Base-by-base conservation (phyloP, 2,329 filamentous ascomycete genomes). In the Macrophomina phaseolina region DNA sequence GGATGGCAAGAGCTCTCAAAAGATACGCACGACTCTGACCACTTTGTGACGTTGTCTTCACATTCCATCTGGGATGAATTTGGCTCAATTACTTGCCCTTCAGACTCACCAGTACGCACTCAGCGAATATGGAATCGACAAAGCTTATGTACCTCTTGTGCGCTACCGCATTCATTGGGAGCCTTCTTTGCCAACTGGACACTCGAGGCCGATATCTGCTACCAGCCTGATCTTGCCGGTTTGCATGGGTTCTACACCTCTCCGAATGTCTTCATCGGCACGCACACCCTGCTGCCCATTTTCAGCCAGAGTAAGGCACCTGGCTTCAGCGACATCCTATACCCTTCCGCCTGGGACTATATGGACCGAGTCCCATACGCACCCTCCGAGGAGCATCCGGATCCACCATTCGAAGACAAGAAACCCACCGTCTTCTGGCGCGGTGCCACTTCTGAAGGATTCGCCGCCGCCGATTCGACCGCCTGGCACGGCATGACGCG, bases 301-400 rank as follows among this genome's bases (percentile, higher is more conserved):
- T 95, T 95, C 78, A 91, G 91, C 69, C 85, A 91, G 67, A 89
- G 88, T 58, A 93, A 92, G 71, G 87, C 89, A 1, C 83, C 86
- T 52, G 88, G 89, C 4, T 94, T 91, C 78, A 87, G 85, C 69
- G 92, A 96, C 74, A 91, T 96, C 40, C 78, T 94, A 28, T 90
- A 93, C 63, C 92, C 92, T 0, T 81, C 84, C 71, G 77, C 85
- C 0, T 88, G 85, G 86, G 88, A 87, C 71, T 89, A 89, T 69
- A 77, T 87, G 67, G 84, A 86, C 68, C 88, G 87, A 73, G 82
- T 82, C 12, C 78, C 79, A 68, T 86, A 87, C 61, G 73, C 79
- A 0, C 84, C 86, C 32, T 82, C 84, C 1, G 78, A 84, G 3
- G 81, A 83, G 16, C 76, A 81, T 60, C 85, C 84, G 0, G 87